Evolutionary conservation across 495 filamentous ascomycete genomes (phyloP), one percentile per base, ranked within the genome.

Genomic region (Haplographium delicatum): DNA sequence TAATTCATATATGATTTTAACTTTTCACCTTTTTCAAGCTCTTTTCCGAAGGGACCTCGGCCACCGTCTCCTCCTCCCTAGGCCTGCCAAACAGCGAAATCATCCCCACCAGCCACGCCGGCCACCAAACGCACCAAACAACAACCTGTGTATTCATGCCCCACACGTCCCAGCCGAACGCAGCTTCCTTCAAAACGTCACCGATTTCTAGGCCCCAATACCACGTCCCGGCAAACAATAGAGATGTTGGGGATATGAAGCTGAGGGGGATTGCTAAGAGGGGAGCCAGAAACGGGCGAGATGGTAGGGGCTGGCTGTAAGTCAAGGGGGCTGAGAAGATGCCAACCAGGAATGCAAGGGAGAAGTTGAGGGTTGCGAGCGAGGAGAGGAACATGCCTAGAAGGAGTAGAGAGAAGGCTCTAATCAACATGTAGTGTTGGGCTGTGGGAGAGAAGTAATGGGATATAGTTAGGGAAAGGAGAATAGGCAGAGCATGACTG

Each of bases 41-140:
- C 34, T 15, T 39, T 20, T 10, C 19, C 30, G 3, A 9, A n/a
- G n/a, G n/a, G n/a, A 15, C 30, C 23, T 8, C 18, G 28, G 26
- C 51, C 11, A 3, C 20, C 9, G 8, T 20, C 19, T 23, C 44
- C 31, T 42, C 25, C 25, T 44, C 50, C 38, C 44, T 40, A 5
- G 56, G 56, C 39, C 51, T 33, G 60, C 74, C 47, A 51, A 74
- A 58, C 24, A 76, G 65, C 5, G 67, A 50, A 9, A 75, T 56
- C 16, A 63, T 57, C 5, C 69, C 89, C 11, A 79, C 76, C 44
- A 96, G 58, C 94, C 93, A 97, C 19, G 88, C 89, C 6, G 93
- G 94, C 91, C 91, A 98, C 93, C 93, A 98, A 24, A 97, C 88
- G 65, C 88, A 88, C 89, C 94, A 98, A 15, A 97, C 82, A 30